These are phyloP conservation scores for Populus alba DNA, from an alignment of 345 rosid species.

Conservation along the genomic window DNA sequence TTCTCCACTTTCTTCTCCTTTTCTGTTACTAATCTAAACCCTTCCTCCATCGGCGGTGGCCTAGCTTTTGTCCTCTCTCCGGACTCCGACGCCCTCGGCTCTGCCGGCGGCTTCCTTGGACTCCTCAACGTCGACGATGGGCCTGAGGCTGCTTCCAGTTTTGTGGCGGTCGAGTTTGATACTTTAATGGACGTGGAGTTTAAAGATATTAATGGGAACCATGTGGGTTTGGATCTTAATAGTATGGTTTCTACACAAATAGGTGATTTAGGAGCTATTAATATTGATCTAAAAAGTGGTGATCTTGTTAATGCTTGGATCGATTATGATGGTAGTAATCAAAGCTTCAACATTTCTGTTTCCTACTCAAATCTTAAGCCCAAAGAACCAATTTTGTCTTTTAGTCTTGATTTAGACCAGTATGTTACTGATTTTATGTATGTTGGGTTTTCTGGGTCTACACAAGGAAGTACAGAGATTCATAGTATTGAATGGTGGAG, in stretches of 20 bases:
- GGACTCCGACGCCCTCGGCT: slow-evolving; percentile 63
- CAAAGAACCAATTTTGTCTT: slow-evolving; percentile 53
- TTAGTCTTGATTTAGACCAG: slow-evolving; percentile 64
- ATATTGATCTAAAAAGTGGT: slow-evolving; percentile 89
- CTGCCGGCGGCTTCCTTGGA: slow-evolving; percentile 75
- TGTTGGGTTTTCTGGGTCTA: slow-evolving; percentile 97
- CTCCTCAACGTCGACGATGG: slow-evolving; percentile 43
- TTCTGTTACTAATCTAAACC: slow-evolving; percentile 68
- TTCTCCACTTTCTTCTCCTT: slow-evolving; percentile 89
- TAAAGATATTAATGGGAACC: slow-evolving; percentile 88
- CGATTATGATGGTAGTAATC: slow-evolving; percentile 56
- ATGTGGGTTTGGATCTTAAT: slow-evolving; percentile 89
- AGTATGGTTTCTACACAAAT: slow-evolving; percentile 68
- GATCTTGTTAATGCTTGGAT: slow-evolving; percentile 85
- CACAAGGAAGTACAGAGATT: slow-evolving; percentile 95
- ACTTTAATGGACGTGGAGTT: slow-evolving; percentile 87
- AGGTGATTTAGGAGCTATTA: slow-evolving; percentile 57
- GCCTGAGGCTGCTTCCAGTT: slow-evolving; percentile 35
- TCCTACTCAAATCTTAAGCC: slow-evolving; percentile 92
- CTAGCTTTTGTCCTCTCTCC: slow-evolving; percentile 82
- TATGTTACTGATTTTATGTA: slow-evolving; percentile 86
- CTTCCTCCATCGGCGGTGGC: slow-evolving; percentile 92
- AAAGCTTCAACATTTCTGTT: slow-evolving; percentile 47
- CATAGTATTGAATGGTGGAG: slow-evolving; percentile 98
- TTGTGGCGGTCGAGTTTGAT: slow-evolving; percentile 92